phyloP scores from a whole-genome alignment of 164 flowering plant genomes.

The Vitis vinifera region ASM3070453v1 NC_081821.1:9049001-9049500 shows the following conservation, averaged over 20 bases:
- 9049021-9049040: no score
- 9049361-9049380: neutral
- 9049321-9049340: slow-evolving; percentile 87
- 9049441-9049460: no score
- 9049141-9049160: neutral
- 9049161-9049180: neutral
- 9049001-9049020: no score
- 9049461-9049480: no score
- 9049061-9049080: neutral
- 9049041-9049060: neutral
- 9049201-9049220: neutral
- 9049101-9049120: slow-evolving; percentile 5
- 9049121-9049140: neutral
- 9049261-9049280: slow-evolving; percentile 64
- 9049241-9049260: slow-evolving; percentile 57
- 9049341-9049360: slow-evolving; percentile 47
- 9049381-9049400: neutral
- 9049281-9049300: slow-evolving; percentile 88
- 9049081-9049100: neutral
- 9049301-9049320: slow-evolving; percentile 76
- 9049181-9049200: neutral
- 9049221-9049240: neutral
- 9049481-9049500: no score
- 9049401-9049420: neutral
- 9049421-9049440: neutral